Conservation (phyloP, 1,284 basidiomycete genomes). For the Fomes fomentarius region DNA sequence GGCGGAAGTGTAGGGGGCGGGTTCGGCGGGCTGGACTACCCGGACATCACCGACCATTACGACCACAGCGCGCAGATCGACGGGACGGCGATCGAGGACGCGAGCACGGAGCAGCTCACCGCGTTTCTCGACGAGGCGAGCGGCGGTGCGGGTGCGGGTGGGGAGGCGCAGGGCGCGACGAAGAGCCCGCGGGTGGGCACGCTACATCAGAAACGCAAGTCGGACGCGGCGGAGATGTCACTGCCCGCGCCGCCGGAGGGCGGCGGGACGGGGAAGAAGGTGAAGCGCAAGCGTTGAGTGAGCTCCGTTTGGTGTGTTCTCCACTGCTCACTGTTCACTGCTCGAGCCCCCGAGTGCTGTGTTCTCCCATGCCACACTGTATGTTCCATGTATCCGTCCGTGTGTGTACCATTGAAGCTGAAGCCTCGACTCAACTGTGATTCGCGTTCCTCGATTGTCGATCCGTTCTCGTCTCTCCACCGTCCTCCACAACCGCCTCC, state of each 20-base stretch:
- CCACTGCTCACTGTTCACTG: no score
- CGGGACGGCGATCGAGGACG: conserved; percentile 32
- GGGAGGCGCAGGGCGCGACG: conserved; percentile 10
- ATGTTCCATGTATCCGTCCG: no score
- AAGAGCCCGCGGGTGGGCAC: conserved; percentile 12
- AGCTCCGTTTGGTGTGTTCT: background rate
- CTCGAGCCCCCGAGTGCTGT: no score
- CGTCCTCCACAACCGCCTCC: no score
- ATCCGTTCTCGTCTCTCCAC: no score
- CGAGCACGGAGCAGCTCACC: conserved; percentile 43
- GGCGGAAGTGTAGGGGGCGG: conserved; percentile 15
- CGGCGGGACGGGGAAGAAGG: conserved; percentile 23
- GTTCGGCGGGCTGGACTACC: conserved; percentile 28
- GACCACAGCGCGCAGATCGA: conserved; percentile 34
- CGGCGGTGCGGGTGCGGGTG: conserved; percentile 18
- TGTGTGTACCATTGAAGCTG: no score
- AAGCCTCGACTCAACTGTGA: no score
- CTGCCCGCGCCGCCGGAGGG: conserved; percentile 14
- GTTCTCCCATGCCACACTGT: no score
- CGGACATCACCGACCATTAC: conserved; percentile 39
- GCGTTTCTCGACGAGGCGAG: conserved; percentile 48
- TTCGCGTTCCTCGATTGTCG: no score
- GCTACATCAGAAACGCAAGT: conserved; percentile 49
- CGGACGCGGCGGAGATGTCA: conserved; percentile 36
- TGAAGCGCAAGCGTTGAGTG: conserved; percentile 33